A percentile compares a stretch with the other conserved stretches of the same genome.
Conservation (phyloP, 768 basidiomycete genomes). For the Kwoniella dejecticola region DNA sequence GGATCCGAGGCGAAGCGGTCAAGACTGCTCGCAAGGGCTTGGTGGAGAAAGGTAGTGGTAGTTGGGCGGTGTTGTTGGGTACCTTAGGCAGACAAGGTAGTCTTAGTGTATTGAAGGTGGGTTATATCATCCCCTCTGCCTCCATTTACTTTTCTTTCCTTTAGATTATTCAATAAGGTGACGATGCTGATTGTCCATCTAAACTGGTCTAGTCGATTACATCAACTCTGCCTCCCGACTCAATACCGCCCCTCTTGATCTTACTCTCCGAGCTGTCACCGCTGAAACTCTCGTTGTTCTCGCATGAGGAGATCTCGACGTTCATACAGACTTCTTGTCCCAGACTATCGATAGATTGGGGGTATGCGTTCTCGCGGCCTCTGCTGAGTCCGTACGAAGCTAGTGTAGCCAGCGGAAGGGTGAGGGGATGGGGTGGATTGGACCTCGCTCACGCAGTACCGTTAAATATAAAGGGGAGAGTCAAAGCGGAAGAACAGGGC, state of each 20-base stretch:
- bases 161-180: neutral
- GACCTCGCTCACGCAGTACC: neutral
- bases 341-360: conserved; percentile 96
- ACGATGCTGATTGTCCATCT: conserved; percentile 15
- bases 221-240: conserved; percentile 29
- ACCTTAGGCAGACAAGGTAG: conserved; percentile 94
- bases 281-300: conserved; percentile 81
- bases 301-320: conserved; percentile 71
- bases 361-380: conserved; percentile 88
- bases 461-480: conserved; percentile 12
- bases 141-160: too few relatives aligned
- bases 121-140: conserved; percentile 24
- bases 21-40: conserved; percentile 69
- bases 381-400: conserved; percentile 92
- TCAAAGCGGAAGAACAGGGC: conserved; percentile 33
- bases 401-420: conserved; percentile 74
- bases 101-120: conserved; percentile 78
- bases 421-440: conserved; percentile 66
- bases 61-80: conserved; percentile 92
- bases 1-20: conserved; percentile 72
- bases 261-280: conserved; percentile 96
- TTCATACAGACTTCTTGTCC: conserved; percentile 98
- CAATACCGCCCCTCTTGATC: conserved; percentile 65
- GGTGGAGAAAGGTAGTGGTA: conserved; percentile 44
- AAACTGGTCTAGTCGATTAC: conserved; percentile 34